Evolutionary conservation across 1,284 basidiomycete species (phyloP).

Genomic region (Dichomitus squalens): DNA sequence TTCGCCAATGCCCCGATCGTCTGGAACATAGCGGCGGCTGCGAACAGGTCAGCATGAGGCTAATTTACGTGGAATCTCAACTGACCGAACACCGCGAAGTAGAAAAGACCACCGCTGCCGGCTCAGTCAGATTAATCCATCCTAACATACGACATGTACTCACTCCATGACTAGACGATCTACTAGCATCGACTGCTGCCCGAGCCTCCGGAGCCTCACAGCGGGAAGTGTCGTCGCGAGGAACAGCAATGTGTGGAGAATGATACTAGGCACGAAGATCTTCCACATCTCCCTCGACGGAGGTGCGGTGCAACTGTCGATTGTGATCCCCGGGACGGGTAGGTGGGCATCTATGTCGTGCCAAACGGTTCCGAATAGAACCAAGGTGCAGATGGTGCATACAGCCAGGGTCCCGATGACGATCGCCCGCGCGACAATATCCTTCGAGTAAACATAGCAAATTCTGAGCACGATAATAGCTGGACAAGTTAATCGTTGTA

Average conservation of each 20-base stretch:
- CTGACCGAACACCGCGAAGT: slow-evolving; percentile 28
- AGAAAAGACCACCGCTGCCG: slow-evolving; percentile 29
- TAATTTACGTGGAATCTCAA: not conserved
- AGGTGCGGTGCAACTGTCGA: slow-evolving; percentile 25
- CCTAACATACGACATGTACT: slow-evolving; percentile 1
- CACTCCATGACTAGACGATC: slow-evolving; percentile 30
- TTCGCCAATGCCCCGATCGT: slow-evolving; percentile 20
- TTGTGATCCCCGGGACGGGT: slow-evolving; percentile 11
- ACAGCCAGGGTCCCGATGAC: slow-evolving; percentile 21
- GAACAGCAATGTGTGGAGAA: slow-evolving; percentile 28
- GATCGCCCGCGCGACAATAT: slow-evolving; percentile 14
- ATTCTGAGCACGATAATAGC: slow-evolving; percentile 33
- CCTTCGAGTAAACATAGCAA: slow-evolving; percentile 32
- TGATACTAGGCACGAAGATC: slow-evolving; percentile 25
- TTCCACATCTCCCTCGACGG: slow-evolving; percentile 24
- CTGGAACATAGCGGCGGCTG: slow-evolving; percentile 22
- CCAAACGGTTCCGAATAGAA: slow-evolving; percentile 18
- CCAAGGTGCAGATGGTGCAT: slow-evolving; percentile 7
- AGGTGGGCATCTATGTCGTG: slow-evolving; percentile 18
- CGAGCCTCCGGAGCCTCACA: slow-evolving; percentile 13
- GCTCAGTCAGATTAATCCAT: not conserved
- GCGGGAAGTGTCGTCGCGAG: slow-evolving; percentile 26
- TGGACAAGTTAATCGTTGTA: not conserved
- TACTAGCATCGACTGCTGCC: slow-evolving; percentile 20
- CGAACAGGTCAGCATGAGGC: not conserved